Base-by-base conservation (phyloP, 805 yeast genomes). In the Debaryomyces castellii region DNA sequence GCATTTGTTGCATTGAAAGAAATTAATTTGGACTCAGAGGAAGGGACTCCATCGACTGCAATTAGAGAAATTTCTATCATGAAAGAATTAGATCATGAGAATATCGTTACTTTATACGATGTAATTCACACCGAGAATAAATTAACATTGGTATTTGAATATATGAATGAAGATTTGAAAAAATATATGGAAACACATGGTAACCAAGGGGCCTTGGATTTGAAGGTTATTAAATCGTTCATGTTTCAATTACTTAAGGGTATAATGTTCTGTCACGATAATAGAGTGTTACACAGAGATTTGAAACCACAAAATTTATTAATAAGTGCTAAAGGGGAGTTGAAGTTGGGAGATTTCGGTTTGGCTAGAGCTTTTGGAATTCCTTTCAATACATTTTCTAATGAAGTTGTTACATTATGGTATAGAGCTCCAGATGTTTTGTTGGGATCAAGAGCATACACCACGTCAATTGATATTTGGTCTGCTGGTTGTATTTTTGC, bases 1-100 rank as follows among this genome's bases (percentile, higher is more conserved):
- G 90, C 88, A 45, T 76, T 91, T 16, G 99, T 94, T 16, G 99
- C 99, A 0, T 74, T 94, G 58, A 94, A 94, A 64, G 98, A 94
- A 64, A 94, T 94, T 69, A 87, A 87, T 58, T 75, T 92, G 50
- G 99, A 94, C 62, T 85, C 95, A 42, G 99, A 94, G 61, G 97
- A 94, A 69, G 99, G 99, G 32, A 95, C 98, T 1, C 99, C 99
- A 6, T 89, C 97, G 4, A 94, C 99, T 1, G 99, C 99, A 2
- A 92, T 92, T 58, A 79, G 99, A 52, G 99, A 92, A 67, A 92
- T 92, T 51, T 92, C 98, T 4, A 73, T 92, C 47, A 86, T 92
- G 89, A 92, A 92, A 67, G 99, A 92, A 67, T 76, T 92, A 49
- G 89, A 88, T 62, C 96, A 91, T 63, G 96, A 87, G 53, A 92